A percentile compares a stretch with the other conserved stretches of the same genome.
Evolutionary conservation across 1,284 basidiomycete genomes (phyloP).

Genomic region (Irpex sp.): DNA sequence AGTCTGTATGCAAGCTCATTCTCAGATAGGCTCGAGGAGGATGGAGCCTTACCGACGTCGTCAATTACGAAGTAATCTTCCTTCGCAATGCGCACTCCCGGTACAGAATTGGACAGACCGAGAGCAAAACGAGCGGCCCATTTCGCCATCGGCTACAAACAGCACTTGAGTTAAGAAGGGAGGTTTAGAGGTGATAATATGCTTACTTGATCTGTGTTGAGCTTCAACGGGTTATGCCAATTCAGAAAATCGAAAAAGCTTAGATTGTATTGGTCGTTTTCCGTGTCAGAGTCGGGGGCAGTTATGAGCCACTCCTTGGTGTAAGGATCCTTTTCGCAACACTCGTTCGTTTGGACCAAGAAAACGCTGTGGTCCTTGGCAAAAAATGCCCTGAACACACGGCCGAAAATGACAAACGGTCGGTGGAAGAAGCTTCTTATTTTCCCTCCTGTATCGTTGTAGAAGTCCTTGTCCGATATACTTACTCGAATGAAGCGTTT

Average conservation of each 20-base stretch:
- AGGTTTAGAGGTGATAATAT: not conserved
- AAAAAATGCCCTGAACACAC: constrained; percentile 37
- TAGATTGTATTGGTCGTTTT: not conserved
- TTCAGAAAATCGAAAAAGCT: constrained; percentile 11
- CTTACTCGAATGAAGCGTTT: constrained; percentile 32
- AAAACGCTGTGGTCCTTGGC: constrained; percentile 33
- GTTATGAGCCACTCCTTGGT: too few relatives aligned
- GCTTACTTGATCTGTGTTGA: constrained; percentile 14
- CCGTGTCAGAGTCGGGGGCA: too few relatives aligned
- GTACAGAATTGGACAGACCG: constrained; percentile 16
- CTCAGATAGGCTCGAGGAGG: not conserved
- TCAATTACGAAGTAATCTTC: constrained; percentile 2
- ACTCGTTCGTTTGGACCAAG: constrained; percentile 34
- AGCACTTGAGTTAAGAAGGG: not conserved
- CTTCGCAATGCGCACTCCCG: constrained; percentile 6
- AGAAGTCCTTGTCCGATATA: constrained; percentile 20
- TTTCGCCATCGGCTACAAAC: constrained; percentile 13
- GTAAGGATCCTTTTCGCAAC: not conserved
- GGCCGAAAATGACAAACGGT: constrained; percentile 32
- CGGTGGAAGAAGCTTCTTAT: constrained; percentile 26
- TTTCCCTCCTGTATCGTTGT: constrained; percentile 11
- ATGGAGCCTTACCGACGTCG: constrained; percentile 9
- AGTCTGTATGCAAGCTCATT: not conserved
- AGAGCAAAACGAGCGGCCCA: constrained; percentile 15
- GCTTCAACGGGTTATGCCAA: constrained; percentile 10